phyloP scores from a whole-genome alignment of 2,329 filamentous ascomycete genomes.

The Colletotrichum filicis region DNA sequence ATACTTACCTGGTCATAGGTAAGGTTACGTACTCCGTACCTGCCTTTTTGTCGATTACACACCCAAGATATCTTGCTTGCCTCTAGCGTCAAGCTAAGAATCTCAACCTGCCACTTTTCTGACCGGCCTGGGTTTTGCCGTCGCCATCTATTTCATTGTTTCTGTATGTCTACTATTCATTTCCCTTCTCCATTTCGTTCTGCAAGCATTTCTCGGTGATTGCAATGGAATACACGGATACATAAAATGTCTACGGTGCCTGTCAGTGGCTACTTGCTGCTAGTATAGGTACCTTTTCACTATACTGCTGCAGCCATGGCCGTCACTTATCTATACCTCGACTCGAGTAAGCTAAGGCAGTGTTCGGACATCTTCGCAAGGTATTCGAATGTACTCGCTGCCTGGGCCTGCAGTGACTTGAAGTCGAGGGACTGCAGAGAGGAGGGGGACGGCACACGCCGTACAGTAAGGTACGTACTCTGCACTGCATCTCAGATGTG shows the following conservation, averaged over 20 bases:
- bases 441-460: background rate
- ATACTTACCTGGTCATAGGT: too few relatives aligned
- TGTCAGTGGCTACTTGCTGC: background rate
- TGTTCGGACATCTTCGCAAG: background rate
- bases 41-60: background rate
- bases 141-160: background rate
- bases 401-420: background rate
- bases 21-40: background rate
- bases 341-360: background rate
- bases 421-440: background rate
- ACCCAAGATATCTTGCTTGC: background rate
- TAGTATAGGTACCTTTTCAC: background rate
- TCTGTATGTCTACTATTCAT: background rate
- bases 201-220: constrained; percentile 1
- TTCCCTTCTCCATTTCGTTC: background rate
- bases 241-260: background rate
- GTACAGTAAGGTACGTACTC: constrained; percentile 5
- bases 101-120: background rate
- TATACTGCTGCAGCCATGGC: background rate
- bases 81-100: background rate
- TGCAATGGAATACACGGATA: too few relatives aligned
- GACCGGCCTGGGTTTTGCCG: background rate
- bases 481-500: constrained; percentile 30
- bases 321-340: background rate
- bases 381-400: background rate